Base-by-base conservation (phyloP, 306 rosid species). In the Cucurbita moschata region DNA sequence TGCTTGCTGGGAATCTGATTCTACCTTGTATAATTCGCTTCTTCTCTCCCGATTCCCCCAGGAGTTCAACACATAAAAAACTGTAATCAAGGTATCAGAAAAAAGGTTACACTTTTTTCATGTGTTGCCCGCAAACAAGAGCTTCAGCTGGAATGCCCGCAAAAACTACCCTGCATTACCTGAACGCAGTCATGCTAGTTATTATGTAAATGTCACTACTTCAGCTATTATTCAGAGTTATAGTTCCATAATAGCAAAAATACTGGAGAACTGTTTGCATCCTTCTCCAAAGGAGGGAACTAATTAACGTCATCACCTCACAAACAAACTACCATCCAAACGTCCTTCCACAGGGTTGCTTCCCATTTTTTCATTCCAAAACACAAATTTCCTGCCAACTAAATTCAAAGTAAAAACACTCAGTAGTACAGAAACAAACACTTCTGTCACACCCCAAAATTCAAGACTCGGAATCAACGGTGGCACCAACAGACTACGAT, bases 91-190 rank as follows among this genome's bases (percentile, higher is more conserved):
- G 51, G 0, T 10, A 46, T 46, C 51, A 47, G 56, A 52, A 52
- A 52, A 30, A 30, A 30, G 35, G 4, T 30, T 30, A 30, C 35
- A 2, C 3, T 30, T 30, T 30, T 30, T 30, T 30, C 2, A 30
- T 30, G 35, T 30, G 35, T 30, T 30, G 35, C 35, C 95, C 96
- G 70, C 91, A 94, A 54, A 94, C 68, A 65, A 94, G 99, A 80
- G 96, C 99, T 84, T 91, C 99, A 44, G 99, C 96, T 8, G 97
- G 92, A 82, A 91, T 91, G 72, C 99, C 99, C 12, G 99, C 90
- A 83, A 91, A 94, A 77, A 94, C 97, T 71, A 94, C 96, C 97
- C 87, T 89, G 86, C 95, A 90, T 86, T 94, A 94, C 88, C 99
- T 94, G 77, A 79, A 73, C 58, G 14, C 58, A 78, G 77, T 50